Evolutionary conservation across 805 yeast genomes (phyloP).

Genomic region (Saccharomycopsis fermentans): DNA sequence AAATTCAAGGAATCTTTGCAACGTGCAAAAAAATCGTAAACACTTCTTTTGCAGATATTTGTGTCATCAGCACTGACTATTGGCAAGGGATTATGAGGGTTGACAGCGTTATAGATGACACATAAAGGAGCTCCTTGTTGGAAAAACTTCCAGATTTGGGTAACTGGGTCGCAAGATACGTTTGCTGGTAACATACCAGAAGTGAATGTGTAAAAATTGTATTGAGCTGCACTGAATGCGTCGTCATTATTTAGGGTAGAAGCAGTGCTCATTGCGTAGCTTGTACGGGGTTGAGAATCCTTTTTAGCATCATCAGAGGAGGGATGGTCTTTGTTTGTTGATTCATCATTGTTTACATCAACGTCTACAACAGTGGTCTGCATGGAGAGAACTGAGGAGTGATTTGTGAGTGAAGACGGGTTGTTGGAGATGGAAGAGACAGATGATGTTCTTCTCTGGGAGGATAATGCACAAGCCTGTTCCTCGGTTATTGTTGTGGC

Average conservation of each 20-base stretch:
- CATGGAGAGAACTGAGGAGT: not conserved
- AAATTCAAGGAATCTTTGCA: slow-evolving; percentile 68
- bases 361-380: not conserved
- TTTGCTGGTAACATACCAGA: slow-evolving; percentile 72
- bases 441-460: slow-evolving; percentile 20
- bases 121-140: slow-evolving; percentile 92
- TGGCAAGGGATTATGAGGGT: slow-evolving; percentile 47
- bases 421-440: not conserved
- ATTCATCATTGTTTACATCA: slow-evolving; percentile 27
- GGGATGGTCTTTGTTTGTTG: slow-evolving; percentile 17
- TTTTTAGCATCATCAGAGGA: slow-evolving; percentile 17
- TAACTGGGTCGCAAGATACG: slow-evolving; percentile 79
- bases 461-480: slow-evolving; percentile 45
- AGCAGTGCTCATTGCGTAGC: slow-evolving; percentile 7
- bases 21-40: slow-evolving; percentile 81
- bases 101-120: slow-evolving; percentile 64
- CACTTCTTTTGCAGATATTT: slow-evolving; percentile 76
- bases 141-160: slow-evolving; percentile 78
- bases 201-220: slow-evolving; percentile 49
- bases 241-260: slow-evolving; percentile 22
- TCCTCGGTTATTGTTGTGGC: slow-evolving; percentile 66
- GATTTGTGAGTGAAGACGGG: not conserved
- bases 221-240: slow-evolving; percentile 23
- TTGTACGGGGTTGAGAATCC: slow-evolving; percentile 17
- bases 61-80: slow-evolving; percentile 70